These are phyloP conservation scores for Beauveria caledonica DNA, from an alignment of 2,329 filamentous ascomycete genomes.

Conservation along the genomic window DNA sequence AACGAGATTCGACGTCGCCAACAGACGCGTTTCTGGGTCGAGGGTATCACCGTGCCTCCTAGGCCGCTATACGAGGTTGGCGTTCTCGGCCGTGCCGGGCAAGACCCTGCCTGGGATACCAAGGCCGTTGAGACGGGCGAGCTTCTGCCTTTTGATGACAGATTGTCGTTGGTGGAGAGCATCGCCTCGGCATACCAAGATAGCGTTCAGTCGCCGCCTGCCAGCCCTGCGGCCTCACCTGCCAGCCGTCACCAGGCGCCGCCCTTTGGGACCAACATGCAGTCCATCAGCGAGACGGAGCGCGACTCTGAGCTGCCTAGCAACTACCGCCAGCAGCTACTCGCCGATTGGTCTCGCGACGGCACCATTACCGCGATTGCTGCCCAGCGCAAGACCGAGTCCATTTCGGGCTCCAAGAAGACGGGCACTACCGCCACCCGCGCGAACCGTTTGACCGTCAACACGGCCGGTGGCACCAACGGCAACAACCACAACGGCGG, in stretches of 20 bases:
- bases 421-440: slow-evolving; percentile 48
- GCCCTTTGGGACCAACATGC: slow-evolving; percentile 49
- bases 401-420: slow-evolving; percentile 66
- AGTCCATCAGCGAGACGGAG: slow-evolving; percentile 28
- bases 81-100: slow-evolving; percentile 37
- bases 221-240: slow-evolving; percentile 63
- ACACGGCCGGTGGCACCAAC: slow-evolving; percentile 28
- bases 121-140: slow-evolving; percentile 53
- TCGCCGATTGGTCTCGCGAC: slow-evolving; percentile 73
- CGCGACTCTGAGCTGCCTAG: slow-evolving; percentile 52
- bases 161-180: slow-evolving; percentile 61
- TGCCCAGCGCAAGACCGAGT: slow-evolving; percentile 62
- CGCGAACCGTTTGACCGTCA: slow-evolving; percentile 51
- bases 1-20: slow-evolving; percentile 69
- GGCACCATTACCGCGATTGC: slow-evolving; percentile 59
- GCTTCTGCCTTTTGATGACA: slow-evolving; percentile 67
- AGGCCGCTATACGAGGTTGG: slow-evolving; percentile 54
- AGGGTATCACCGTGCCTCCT: slow-evolving; percentile 64
- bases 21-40: slow-evolving; percentile 70
- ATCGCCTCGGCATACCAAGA: slow-evolving; percentile 65
- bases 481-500: slow-evolving; percentile 28
- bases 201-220: slow-evolving; percentile 52
- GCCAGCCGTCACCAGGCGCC: slow-evolving; percentile 45
- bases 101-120: slow-evolving; percentile 38
- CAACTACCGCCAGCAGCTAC: slow-evolving; percentile 65